Evolutionary conservation across 768 basidiomycete genomes (phyloP), one percentile per base, ranked within the genome.

Genomic region (Kwoniella mangroviensis): DNA sequence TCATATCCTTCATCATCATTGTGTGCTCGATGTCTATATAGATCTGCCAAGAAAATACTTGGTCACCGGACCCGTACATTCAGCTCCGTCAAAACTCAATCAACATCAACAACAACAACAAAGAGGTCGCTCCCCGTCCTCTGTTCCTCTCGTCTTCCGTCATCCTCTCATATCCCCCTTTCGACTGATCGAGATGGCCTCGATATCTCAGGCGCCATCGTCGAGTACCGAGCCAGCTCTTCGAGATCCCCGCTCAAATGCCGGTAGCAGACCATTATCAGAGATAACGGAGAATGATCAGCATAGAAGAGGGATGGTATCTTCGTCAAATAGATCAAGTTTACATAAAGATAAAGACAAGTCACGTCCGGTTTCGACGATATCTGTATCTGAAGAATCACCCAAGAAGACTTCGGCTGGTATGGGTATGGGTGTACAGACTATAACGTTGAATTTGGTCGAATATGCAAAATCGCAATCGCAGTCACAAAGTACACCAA

Each of bases 251-350:
- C 12, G 45, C 45, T 49, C 45, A 49, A 49, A 49, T 17, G 6
- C 13, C 45, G 6, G 19, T 49, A 67, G 64, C 53, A 69, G 78
- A 51, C 78, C 78, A 11, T 49, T 79, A 42, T 79, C 78, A 24
- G 78, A 77, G 65, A 74, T 79, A 34, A 77, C 75, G 24, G 72
- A 75, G 28, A 77, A 79, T 63, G 68, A 68, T n/a, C 70, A 71
- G 13, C 64, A 72, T 28, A 53, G 73, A 4, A 55, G 75, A 60
- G 22, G 41, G 15, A 60, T 42, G 13, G 63, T 62, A 1, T 65
- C 70, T 34, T 64, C 57, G 2, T 60, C 68, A 19, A 69, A 73
- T 66, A 63, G 74, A 55, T 75, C 74, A 51, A 57, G 65, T 42
- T 43, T 68, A 15, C 68, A 69, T 51, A 55, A 40, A 9, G 53